A percentile compares a stretch with the other conserved stretches of the same genome.
Evolutionary conservation across 2,329 filamentous ascomycete genomes (phyloP).

Genomic region (Graphiopsis chlorocephala): DNA sequence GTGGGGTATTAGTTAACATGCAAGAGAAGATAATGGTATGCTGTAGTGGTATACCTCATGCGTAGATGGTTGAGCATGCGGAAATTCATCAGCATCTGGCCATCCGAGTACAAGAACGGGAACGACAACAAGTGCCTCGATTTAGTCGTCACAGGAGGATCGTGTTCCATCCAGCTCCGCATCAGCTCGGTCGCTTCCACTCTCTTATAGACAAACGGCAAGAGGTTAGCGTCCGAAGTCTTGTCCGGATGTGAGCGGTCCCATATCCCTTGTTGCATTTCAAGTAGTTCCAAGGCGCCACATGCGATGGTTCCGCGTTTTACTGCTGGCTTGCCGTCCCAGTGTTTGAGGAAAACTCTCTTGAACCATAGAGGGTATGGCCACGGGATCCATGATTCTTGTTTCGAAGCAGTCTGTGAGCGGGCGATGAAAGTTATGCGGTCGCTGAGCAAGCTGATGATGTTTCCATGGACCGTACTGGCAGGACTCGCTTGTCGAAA

Average conservation of each 20-base stretch:
- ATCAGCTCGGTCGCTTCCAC: slow-evolving; percentile 74
- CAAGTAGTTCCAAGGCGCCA: slow-evolving; percentile 70
- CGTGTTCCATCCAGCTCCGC: slow-evolving; percentile 64
- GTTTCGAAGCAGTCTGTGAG: neutral
- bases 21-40: neutral
- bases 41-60: slow-evolving; percentile 56
- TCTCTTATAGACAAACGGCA: slow-evolving; percentile 69
- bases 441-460: neutral
- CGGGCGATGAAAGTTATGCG: slow-evolving; percentile 5
- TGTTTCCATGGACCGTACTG: neutral
- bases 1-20: neutral
- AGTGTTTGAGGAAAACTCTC: slow-evolving; percentile 72
- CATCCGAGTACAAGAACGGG: slow-evolving; percentile 73
- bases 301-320: slow-evolving; percentile 69
- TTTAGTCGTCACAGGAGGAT: slow-evolving; percentile 52
- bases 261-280: slow-evolving; percentile 52
- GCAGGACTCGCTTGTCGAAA: slow-evolving; percentile 18
- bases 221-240: neutral
- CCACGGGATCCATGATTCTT: slow-evolving; percentile 14
- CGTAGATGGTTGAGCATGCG: slow-evolving; percentile 80
- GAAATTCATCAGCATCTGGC: slow-evolving; percentile 77
- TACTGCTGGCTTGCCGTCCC: slow-evolving; percentile 73
- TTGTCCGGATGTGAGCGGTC: neutral
- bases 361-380: slow-evolving; percentile 66
- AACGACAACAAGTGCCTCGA: slow-evolving; percentile 74